phyloP scores from a whole-genome alignment of 495 filamentous ascomycete genomes.

The Penicillium waksmanii region DNA sequence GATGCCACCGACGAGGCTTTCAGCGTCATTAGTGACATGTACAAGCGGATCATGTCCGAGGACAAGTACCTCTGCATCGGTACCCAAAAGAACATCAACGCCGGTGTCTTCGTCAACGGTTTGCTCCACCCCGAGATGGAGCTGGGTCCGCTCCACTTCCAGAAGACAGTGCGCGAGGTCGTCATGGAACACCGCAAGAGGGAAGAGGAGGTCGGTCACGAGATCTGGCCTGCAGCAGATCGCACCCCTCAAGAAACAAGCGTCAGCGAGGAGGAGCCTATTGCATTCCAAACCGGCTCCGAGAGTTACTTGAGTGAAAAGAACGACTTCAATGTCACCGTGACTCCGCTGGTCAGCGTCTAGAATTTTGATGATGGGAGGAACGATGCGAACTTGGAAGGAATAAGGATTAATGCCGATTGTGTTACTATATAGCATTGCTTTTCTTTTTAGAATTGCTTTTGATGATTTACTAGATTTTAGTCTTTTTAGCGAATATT shows the following conservation, averaged over 20 bases:
- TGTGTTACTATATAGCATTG: slow-evolving; percentile 5
- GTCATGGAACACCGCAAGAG: slow-evolving; percentile 39
- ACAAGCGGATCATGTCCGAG: slow-evolving; percentile 50
- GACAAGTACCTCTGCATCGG: slow-evolving; percentile 52
- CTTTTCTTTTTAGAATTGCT: slow-evolving; percentile 3
- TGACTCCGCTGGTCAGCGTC: slow-evolving; percentile 3
- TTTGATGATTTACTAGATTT: slow-evolving; percentile 5
- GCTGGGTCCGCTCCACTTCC: slow-evolving; percentile 50
- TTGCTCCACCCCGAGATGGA: slow-evolving; percentile 52
- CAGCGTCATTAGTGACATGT: slow-evolving; percentile 45
- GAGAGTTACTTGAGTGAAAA: slow-evolving; percentile 6
- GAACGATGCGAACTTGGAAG: not conserved
- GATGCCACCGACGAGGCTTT: slow-evolving; percentile 48
- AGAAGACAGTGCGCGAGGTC: slow-evolving; percentile 44
- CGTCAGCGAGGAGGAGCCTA: slow-evolving; percentile 16
- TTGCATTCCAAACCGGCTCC: slow-evolving; percentile 16
- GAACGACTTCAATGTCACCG: slow-evolving; percentile 3
- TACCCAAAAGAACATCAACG: slow-evolving; percentile 53
- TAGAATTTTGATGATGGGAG: not conserved
- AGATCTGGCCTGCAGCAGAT: slow-evolving; percentile 46
- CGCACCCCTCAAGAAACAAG: slow-evolving; percentile 1
- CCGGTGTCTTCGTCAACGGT: slow-evolving; percentile 52
- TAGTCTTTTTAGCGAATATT: slow-evolving; percentile 4
- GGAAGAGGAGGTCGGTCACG: slow-evolving; percentile 37
- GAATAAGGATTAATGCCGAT: not conserved